A percentile compares a stretch with the other conserved stretches of the same genome.
phyloP scores from a whole-genome alignment of 2,329 filamentous ascomycete species.

The Paraphoma chrysanthemicola region DNA sequence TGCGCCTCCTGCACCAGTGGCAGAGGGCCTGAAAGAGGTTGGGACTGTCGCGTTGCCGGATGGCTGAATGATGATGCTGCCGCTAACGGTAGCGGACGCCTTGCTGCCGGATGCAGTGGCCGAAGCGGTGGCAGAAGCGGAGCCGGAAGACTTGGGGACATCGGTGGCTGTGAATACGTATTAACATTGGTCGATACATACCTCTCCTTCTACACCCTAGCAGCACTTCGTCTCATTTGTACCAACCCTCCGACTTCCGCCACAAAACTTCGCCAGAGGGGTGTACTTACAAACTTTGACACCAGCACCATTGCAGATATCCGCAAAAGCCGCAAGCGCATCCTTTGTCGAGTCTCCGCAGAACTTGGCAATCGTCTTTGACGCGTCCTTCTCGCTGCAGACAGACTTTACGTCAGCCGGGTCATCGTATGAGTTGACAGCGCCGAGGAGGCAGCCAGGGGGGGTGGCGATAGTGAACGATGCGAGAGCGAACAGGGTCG shows the following conservation, averaged over 20 bases:
- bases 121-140: slow-evolving; percentile 6
- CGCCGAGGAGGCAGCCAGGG: slow-evolving; percentile 40
- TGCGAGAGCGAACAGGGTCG: slow-evolving; percentile 33
- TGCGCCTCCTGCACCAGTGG: slow-evolving; percentile 8
- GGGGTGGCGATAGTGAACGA: slow-evolving; percentile 29
- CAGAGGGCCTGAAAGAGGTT: slow-evolving; percentile 13
- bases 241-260: neutral
- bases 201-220: too few relatives aligned
- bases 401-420: slow-evolving; percentile 33
- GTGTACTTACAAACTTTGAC: slow-evolving; percentile 38
- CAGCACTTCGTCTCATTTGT: neutral
- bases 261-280: neutral
- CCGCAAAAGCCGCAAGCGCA: slow-evolving; percentile 35
- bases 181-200: neutral
- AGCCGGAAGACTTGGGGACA: neutral
- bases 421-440: slow-evolving; percentile 36
- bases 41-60: slow-evolving; percentile 14
- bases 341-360: slow-evolving; percentile 30
- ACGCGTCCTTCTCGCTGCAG: slow-evolving; percentile 37
- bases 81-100: slow-evolving; percentile 21
- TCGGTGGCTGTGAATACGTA: slow-evolving; percentile 1
- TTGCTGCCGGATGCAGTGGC: slow-evolving; percentile 23
- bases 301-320: slow-evolving; percentile 34
- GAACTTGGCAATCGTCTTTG: slow-evolving; percentile 27
- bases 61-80: slow-evolving; percentile 6